Percentiles rank a stretch among this genome's conserved stretches.
phyloP scores from a whole-genome alignment of 371 early-diverging fungal genomes.

The Mortierella sp. region DNA sequence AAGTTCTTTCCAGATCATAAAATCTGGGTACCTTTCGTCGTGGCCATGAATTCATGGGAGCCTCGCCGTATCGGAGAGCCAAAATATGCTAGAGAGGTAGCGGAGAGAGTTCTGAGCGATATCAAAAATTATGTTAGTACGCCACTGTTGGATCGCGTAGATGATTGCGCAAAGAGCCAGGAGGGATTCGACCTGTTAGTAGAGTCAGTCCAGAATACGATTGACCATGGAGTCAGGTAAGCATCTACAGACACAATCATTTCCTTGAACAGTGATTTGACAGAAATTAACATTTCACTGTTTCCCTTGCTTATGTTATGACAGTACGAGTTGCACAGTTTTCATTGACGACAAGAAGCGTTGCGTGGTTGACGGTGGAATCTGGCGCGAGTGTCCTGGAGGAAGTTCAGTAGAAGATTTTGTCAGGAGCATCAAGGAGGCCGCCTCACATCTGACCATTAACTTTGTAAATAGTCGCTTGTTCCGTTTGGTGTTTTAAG shows the following conservation, averaged over 20 bases:
- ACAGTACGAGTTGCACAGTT: constrained; percentile 66
- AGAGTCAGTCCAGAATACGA: constrained; percentile 28
- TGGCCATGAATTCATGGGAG: constrained; percentile 34
- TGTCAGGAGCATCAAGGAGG: constrained; percentile 53
- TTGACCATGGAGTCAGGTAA: constrained; percentile 56
- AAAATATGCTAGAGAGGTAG: constrained; percentile 37
- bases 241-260: background rate
- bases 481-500: background rate
- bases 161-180: constrained; percentile 22
- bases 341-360: constrained; percentile 60
- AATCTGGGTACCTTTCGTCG: constrained; percentile 58
- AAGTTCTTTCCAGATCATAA: constrained; percentile 52
- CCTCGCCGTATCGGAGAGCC: constrained; percentile 36
- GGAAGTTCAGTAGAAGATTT: constrained; percentile 51
- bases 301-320: background rate
- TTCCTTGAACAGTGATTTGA: background rate
- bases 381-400: constrained; percentile 60
- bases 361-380: constrained; percentile 62
- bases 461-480: constrained; percentile 1
- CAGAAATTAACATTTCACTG: background rate
- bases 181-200: constrained; percentile 43
- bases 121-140: background rate
- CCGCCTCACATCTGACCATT: constrained; percentile 8
- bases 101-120: constrained; percentile 5
- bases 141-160: constrained; percentile 8